Evolutionary conservation across 441 rosid genomes (phyloP).

Genomic region (Corymbia citriodora): DNA sequence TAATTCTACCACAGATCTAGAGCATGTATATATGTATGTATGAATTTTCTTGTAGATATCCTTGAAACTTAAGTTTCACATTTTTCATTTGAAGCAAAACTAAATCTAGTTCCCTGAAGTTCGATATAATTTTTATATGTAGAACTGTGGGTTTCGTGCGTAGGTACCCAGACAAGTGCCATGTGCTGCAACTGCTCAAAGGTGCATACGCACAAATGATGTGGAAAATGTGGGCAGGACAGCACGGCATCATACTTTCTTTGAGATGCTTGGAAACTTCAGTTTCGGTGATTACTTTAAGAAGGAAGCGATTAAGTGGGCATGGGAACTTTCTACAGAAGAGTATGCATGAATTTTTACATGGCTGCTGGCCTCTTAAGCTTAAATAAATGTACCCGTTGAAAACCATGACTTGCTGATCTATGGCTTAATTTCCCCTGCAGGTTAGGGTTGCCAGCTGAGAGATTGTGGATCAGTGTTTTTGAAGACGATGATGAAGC

Average conservation of each 20-base stretch:
- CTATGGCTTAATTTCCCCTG: neutral
- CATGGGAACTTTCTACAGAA: conserved; percentile 88
- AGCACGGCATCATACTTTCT: conserved; percentile 85
- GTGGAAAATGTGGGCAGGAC: conserved; percentile 93
- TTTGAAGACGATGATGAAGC: conserved; percentile 87
- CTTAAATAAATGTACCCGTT: neutral
- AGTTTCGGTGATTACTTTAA: conserved; percentile 97
- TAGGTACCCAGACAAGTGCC: conserved; percentile 83
- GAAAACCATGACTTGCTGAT: neutral
- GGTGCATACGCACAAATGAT: conserved; percentile 89
- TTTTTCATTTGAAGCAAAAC: neutral
- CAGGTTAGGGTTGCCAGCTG: conserved; percentile 64
- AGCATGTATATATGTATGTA: neutral
- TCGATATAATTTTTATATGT: neutral
- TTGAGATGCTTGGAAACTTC: conserved; percentile 98
- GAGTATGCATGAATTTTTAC: conserved; percentile 42
- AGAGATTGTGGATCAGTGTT: conserved; percentile 80
- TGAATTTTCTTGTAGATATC: neutral
- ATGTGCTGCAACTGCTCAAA: conserved; percentile 82
- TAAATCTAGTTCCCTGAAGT: neutral
- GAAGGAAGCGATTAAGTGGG: conserved; percentile 88
- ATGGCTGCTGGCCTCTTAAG: conserved; percentile 1
- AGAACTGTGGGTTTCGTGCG: neutral
- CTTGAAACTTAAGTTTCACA: neutral
- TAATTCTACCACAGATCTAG: neutral